Percentiles rank a stretch among this genome's conserved stretches.
phyloP scores from a whole-genome alignment of 1,139 yeast genomes.

The Kluyveromyces sp. region DNA sequence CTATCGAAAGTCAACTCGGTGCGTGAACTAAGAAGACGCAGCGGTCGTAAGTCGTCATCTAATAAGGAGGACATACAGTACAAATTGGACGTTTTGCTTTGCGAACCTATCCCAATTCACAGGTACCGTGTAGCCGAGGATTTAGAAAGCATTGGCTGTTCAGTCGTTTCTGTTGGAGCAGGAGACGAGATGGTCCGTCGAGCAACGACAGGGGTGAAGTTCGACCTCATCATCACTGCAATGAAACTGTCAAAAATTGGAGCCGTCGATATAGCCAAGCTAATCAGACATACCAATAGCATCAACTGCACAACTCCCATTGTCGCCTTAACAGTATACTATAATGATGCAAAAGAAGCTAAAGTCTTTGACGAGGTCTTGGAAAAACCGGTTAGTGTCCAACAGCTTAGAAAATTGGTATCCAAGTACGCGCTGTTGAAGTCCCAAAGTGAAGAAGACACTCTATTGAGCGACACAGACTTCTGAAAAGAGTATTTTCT shows the following conservation, averaged over 20 bases:
- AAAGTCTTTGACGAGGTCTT: conserved; percentile 63
- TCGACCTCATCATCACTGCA: conserved; percentile 78
- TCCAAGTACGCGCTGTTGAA: conserved; percentile 27
- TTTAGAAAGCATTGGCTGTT: conserved; percentile 67
- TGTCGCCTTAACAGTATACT: conserved; percentile 67
- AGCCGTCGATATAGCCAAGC: conserved; percentile 68
- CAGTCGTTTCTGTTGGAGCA: conserved; percentile 67
- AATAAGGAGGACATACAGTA: conserved; percentile 16
- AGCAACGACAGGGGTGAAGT: conserved; percentile 76
- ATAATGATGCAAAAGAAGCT: conserved; percentile 54
- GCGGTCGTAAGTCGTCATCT: conserved; percentile 22
- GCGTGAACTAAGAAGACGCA: conserved; percentile 23
- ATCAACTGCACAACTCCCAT: conserved; percentile 71
- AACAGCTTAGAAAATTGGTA: conserved; percentile 33
- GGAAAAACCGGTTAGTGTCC: conserved; percentile 63
- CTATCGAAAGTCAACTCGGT: conserved; percentile 24
- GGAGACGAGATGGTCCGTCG: conserved; percentile 80
- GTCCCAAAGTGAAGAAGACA: conserved; percentile 27
- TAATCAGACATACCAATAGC: conserved; percentile 70
- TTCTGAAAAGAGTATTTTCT: not conserved
- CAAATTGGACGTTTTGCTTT: conserved; percentile 58
- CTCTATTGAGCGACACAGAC: conserved; percentile 27
- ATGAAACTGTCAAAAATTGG: conserved; percentile 56
- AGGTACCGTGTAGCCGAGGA: conserved; percentile 60
- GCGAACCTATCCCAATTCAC: conserved; percentile 83